Evolutionary conservation across 805 yeast species (phyloP), one percentile per base, ranked within the genome.

Genomic region (Saturnispora saitoi): DNA sequence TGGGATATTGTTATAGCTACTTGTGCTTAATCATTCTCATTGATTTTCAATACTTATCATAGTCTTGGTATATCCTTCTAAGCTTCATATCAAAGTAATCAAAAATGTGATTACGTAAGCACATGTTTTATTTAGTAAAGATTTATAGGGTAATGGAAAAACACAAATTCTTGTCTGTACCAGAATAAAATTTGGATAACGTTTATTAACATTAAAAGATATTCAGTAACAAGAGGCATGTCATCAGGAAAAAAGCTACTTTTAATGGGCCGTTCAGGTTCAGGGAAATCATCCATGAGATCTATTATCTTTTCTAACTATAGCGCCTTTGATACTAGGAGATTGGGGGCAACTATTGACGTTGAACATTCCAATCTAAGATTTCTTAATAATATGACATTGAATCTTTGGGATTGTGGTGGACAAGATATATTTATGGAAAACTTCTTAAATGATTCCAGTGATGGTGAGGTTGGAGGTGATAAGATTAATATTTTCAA

Each of bases 401-500:
- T 93, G 42, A 91, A 91, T 59, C 70, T 93, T 20, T 90, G 98
- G 98, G 99, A 93, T 65, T 93, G 99, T 68, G 99, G 98, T 59
- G 96, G 96, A 3, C 99, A 93, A 63, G 97, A 93, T 64, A 88
- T 85, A 2, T 93, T 90, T 56, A 90, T 93, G 87, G 97, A 91
- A 60, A 89, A 87, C 64, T 93, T 93, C 63, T 53, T 69, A 7
- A 67, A 62, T 50, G 60, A 58, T 30, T 40, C 49, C n/a, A 37
- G 31, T 53, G 60, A 43, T 48, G 44, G 32, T 52, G 59, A 45
- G 50, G 47, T 30, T n/a, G 30, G 40, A 12, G 42, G 39, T 9
- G 78, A 90, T 4, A 96, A 86, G 11, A 34, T 34, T 62, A 96
- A 90, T 60, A 89, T 91, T 41, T 91, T 91, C 70, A 85, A 88